phyloP scores from a whole-genome alignment of 2,329 filamentous ascomycete genomes.

The Phyllosticta citriasiana region DNA sequence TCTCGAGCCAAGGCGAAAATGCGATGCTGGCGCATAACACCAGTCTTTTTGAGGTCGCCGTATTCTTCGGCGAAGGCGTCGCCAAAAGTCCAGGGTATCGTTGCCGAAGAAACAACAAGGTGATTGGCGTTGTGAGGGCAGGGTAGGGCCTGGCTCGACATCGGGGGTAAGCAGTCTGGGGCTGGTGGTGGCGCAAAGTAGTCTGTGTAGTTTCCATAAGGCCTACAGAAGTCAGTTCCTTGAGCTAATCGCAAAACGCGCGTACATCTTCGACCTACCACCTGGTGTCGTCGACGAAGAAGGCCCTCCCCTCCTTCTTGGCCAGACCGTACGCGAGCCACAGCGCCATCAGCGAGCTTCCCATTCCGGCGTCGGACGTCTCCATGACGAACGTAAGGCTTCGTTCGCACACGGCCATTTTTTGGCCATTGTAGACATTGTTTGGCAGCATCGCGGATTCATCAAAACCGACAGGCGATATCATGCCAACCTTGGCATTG shows the following conservation, averaged over 20 bases:
- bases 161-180: slow-evolving; percentile 59
- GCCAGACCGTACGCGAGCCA: slow-evolving; percentile 81
- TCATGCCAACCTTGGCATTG: slow-evolving; percentile 20
- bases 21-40: slow-evolving; percentile 44
- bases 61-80: slow-evolving; percentile 45
- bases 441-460: slow-evolving; percentile 11
- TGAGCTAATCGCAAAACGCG: neutral
- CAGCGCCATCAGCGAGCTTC: slow-evolving; percentile 63
- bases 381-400: slow-evolving; percentile 74
- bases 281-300: slow-evolving; percentile 76
- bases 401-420: slow-evolving; percentile 51
- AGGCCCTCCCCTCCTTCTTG: slow-evolving; percentile 59
- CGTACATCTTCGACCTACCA: slow-evolving; percentile 40
- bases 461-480: slow-evolving; percentile 15
- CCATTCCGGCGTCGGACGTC: slow-evolving; percentile 63
- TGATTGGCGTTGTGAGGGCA: slow-evolving; percentile 70
- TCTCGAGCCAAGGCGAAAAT: slow-evolving; percentile 58
- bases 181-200: slow-evolving; percentile 61
- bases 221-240: slow-evolving; percentile 31
- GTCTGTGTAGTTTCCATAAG: slow-evolving; percentile 63
- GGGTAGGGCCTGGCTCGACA: slow-evolving; percentile 65
- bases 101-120: slow-evolving; percentile 62
- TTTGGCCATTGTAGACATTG: slow-evolving; percentile 20
- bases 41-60: slow-evolving; percentile 36
- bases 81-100: slow-evolving; percentile 55